These are phyloP conservation scores for Apiotrichum veenhuisii DNA, from an alignment of 1,284 basidiomycete species.

Conservation along the genomic window DNA sequence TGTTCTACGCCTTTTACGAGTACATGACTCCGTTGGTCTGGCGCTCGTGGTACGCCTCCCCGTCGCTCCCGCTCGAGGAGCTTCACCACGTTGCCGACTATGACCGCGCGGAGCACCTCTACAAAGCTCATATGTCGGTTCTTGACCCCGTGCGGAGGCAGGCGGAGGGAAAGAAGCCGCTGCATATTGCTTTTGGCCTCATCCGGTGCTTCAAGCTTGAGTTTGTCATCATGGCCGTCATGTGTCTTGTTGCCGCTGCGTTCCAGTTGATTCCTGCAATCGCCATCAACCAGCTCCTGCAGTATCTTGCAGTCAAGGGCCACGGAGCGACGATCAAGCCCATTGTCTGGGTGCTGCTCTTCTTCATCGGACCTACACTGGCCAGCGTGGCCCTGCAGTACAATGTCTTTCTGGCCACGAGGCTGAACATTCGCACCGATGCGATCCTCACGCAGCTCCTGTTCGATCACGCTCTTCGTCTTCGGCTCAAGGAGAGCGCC, in stretches of 20 bases:
- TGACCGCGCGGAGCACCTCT: constrained; percentile 54
- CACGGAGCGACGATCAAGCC: constrained; percentile 50
- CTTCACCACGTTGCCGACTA: constrained; percentile 60
- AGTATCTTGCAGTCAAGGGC: constrained; percentile 53
- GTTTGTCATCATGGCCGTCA: constrained; percentile 26
- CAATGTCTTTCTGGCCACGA: constrained; percentile 48
- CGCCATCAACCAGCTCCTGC: constrained; percentile 54
- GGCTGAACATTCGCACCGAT: constrained; percentile 56
- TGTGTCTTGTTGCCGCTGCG: constrained; percentile 33
- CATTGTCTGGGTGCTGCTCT: constrained; percentile 62
- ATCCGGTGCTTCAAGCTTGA: constrained; percentile 30
- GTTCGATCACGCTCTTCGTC: constrained; percentile 65
- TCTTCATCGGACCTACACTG: constrained; percentile 57
- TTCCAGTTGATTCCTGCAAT: constrained; percentile 52
- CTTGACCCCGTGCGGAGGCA: constrained; percentile 45
- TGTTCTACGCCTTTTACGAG: constrained; percentile 58
- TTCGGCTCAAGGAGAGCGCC: constrained; percentile 55
- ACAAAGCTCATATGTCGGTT: constrained; percentile 39
- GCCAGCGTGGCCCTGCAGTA: constrained; percentile 39
- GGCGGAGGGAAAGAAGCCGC: constrained; percentile 29
- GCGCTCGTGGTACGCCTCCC: constrained; percentile 38
- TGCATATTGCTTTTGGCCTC: constrained; percentile 35
- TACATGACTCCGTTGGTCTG: constrained; percentile 60
- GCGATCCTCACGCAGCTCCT: constrained; percentile 65
- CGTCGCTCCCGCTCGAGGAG: constrained; percentile 42